Percentiles rank a stretch among this genome's conserved stretches.
These are phyloP conservation scores for Scolecobasidium constrictum DNA, from an alignment of 2,329 filamentous ascomycete genomes.

Conservation along the genomic window DNA sequence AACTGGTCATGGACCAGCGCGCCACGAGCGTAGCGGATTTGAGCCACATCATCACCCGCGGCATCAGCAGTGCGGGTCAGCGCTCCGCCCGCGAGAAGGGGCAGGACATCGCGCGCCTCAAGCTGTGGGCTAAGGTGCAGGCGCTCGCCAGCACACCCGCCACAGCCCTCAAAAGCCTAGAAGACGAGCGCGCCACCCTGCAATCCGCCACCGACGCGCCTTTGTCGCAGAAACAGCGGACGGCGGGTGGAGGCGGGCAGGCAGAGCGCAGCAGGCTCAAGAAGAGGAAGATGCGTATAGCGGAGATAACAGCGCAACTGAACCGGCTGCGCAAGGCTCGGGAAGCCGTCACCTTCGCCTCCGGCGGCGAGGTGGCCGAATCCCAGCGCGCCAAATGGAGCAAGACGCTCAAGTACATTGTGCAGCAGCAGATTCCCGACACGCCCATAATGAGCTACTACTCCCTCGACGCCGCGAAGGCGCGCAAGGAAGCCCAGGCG, in stretches of 20 bases:
- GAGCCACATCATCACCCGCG: not conserved
- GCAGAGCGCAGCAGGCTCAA: constrained; percentile 17
- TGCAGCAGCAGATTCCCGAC: not conserved
- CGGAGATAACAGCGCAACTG: constrained; percentile 14
- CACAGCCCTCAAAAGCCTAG: not conserved
- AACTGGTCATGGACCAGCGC: constrained; percentile 51
- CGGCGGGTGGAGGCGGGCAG: constrained; percentile 11
- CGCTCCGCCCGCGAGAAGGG: not conserved
- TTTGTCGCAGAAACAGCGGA: constrained; percentile 11
- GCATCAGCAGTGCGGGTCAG: not conserved
- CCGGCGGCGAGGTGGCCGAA: constrained; percentile 1
- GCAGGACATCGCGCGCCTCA: not conserved
- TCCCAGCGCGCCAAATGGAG: constrained; percentile 1
- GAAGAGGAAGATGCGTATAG: constrained; percentile 14
- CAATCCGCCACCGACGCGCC: not conserved
- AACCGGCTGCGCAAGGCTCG: constrained; percentile 10
- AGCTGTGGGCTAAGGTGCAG: constrained; percentile 14
- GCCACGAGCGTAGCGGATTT: constrained; percentile 49
- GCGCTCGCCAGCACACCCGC: constrained; percentile 16
- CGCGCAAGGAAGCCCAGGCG: not conserved
- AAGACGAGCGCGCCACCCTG: not conserved
- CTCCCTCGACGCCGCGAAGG: not conserved
- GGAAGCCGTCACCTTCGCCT: constrained; percentile 6
- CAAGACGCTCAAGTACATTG: not conserved
- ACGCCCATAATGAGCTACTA: not conserved